Evolutionary conservation across 1,284 basidiomycete genomes (phyloP), one percentile per base, ranked within the genome.

Genomic region (Ceratobasidium sp.): DNA sequence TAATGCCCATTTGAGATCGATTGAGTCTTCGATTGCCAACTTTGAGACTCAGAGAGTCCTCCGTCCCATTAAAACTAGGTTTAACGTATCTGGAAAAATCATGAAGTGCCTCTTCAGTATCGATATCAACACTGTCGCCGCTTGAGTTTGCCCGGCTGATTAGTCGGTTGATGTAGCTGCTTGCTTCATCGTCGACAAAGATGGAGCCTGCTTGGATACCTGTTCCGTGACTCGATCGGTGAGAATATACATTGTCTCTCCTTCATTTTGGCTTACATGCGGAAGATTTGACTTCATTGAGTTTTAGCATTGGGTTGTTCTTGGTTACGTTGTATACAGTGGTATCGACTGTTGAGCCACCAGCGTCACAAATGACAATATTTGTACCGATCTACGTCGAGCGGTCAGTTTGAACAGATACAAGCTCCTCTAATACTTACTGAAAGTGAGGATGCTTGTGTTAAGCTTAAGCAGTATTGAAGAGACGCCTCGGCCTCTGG

Each of bases 401-500:
- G 9, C 58, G 44, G 43, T 38, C 35, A 38, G 21, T 46, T 62
- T 14, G 44, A 63, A 26, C 26, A 13, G 26, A 26, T 0, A 13
- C 32, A 47, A 1, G 6, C 3, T 18, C 44, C 16, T 38, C 18
- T 58, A 43, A 35, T 18, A 35, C 46, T n/a, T 38, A 66, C 54
- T 14, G 26, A 9, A 26, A 64, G 50, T 7, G 44, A 14, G n/a
- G 23, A 2, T 4, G 30, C 73, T 35, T 5, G 67, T 52, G 18
- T 26, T 38, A 21, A 58, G 16, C 6, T 59, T 46, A 38, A 62
- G n/a, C 61, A 71, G 28, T 70, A 76, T 41, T 76, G 75, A 5
- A 76, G 67, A 0, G 72, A 72, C 8, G 75, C 75, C 35, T 76
- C 75, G 0, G 63, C 75, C 49, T 76, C 75, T 3, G 52, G 59